Base-by-base conservation (phyloP, 805 yeast species). In the Yamadazyma ubonensis region DNA sequence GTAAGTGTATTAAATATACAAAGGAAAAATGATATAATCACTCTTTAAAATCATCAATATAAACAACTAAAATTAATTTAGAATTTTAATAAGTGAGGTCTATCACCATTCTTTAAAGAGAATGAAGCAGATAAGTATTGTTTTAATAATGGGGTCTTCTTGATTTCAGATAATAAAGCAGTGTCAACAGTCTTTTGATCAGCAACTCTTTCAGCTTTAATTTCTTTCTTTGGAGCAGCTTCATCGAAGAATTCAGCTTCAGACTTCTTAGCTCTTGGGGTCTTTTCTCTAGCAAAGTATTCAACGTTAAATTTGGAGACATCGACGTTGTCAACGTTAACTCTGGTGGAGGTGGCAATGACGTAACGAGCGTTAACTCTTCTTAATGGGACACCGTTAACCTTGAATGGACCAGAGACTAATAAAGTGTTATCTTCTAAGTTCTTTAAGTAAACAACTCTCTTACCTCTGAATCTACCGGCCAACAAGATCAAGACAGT, bases 381-480 rank as follows among this genome's bases (percentile, higher is more conserved):
- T 85, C 98, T 89, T 73, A 91, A 81, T 71, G 99, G 98, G 58
- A 91, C 99, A 79, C 99, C 99, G 78, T 91, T 91, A 65, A 91
- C 87, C 83, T 93, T 91, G 96, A 91, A 93, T 64, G 99, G 99
- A 71, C 99, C 99, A 49, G 96, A 76, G 52, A 91, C 96, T 67
- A 91, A 85, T 63, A 91, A 78, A 54, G 97, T 91, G 88, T 88
- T 87, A 83, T 93, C 98, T 77, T 89, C 96, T 68, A 93, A 81
- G 73, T 84, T 76, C 84, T 91, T 91, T 72, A 91, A 83, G 85
- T 85, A 86, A 55, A 91, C 98, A 62, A 93, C 99, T 79, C 98
- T 90, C 87, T 91, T 93, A 73, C 99, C 99, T 77, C 99, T 87
- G 95, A 89, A 91, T 76, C 96, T 88, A 71, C 99, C 99, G 64